These are phyloP conservation scores for Aspergillus clavatus DNA, from an alignment of 2,329 filamentous ascomycete species.

Conservation along the genomic window DNA sequence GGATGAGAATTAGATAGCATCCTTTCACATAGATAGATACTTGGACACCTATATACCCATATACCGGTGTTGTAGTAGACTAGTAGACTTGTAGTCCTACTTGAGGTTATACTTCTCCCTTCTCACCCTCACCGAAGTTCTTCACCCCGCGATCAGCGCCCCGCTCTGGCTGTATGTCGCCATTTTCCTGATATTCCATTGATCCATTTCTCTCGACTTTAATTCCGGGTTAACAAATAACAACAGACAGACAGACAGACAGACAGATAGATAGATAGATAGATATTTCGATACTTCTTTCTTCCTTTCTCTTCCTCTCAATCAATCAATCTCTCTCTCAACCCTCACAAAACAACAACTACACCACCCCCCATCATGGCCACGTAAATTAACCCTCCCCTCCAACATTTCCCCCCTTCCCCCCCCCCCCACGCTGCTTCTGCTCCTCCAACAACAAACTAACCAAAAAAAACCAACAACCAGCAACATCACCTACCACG, in stretches of 20 bases:
- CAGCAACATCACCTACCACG: slow-evolving; percentile 47
- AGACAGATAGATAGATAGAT: no score
- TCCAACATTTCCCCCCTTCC: not conserved
- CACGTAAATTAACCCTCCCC: slow-evolving; percentile 26
- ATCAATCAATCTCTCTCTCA: not conserved
- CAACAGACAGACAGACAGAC: no score
- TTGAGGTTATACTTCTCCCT: no score
- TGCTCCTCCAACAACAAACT: no score
- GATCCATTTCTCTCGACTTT: not conserved
- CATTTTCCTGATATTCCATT: slow-evolving; percentile 6
- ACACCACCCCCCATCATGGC: no score
- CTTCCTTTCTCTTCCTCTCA: not conserved
- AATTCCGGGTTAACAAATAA: no score
- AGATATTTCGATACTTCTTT: not conserved
- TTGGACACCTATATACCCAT: no score
- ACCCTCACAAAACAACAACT: not conserved
- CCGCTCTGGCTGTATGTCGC: slow-evolving; percentile 12
- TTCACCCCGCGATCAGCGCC: slow-evolving; percentile 24
- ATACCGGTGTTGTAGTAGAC: no score
- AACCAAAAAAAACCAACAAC: slow-evolving; percentile 7
- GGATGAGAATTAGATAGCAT: not conserved
- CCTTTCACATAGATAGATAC: no score
- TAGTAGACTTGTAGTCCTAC: no score
- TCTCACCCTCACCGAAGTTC: no score
- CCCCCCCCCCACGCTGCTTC: slow-evolving; percentile 5